Evolutionary conservation across 441 rosid genomes (phyloP).

Genomic region (Hura crepitans): DNA sequence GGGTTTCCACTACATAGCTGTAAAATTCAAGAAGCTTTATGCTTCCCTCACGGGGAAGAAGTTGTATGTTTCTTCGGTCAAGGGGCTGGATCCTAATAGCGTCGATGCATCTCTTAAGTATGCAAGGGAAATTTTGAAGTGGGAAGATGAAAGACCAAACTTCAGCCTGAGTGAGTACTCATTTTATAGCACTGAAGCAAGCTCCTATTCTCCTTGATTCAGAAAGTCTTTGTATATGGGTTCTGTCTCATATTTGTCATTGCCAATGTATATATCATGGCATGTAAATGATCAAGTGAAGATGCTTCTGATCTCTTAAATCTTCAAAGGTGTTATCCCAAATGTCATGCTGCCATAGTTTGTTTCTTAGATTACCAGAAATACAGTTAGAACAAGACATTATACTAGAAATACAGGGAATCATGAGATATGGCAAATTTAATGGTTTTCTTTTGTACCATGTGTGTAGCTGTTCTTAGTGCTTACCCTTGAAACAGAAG

Average conservation of each 20-base stretch:
- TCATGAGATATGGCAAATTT: not conserved
- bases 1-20: slow-evolving; percentile 75
- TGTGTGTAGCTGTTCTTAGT: slow-evolving; percentile 15
- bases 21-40: slow-evolving; percentile 82
- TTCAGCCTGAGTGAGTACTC: slow-evolving; percentile 74
- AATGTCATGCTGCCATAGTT: slow-evolving; percentile 13
- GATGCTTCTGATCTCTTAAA: slow-evolving; percentile 6
- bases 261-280: slow-evolving; percentile 35
- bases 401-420: not conserved
- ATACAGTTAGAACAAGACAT: slow-evolving; percentile 11
- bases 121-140: slow-evolving; percentile 89
- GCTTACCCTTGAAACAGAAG: not conserved
- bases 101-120: slow-evolving; percentile 66
- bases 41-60: slow-evolving; percentile 69
- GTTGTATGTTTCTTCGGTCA: slow-evolving; percentile 62
- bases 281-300: slow-evolving; percentile 30
- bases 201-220: slow-evolving; percentile 59
- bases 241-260: slow-evolving; percentile 1
- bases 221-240: slow-evolving; percentile 24
- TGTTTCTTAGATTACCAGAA: slow-evolving; percentile 10
- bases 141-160: slow-evolving; percentile 80
- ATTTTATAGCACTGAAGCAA: slow-evolving; percentile 78
- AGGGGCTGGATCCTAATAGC: slow-evolving; percentile 66
- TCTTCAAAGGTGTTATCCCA: too few relatives aligned
- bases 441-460: not conserved